Evolutionary conservation across 139 green algal genomes (phyloP), one percentile per base, ranked within the genome.

Genomic region (Tetradesmus lagerheimii): DNA sequence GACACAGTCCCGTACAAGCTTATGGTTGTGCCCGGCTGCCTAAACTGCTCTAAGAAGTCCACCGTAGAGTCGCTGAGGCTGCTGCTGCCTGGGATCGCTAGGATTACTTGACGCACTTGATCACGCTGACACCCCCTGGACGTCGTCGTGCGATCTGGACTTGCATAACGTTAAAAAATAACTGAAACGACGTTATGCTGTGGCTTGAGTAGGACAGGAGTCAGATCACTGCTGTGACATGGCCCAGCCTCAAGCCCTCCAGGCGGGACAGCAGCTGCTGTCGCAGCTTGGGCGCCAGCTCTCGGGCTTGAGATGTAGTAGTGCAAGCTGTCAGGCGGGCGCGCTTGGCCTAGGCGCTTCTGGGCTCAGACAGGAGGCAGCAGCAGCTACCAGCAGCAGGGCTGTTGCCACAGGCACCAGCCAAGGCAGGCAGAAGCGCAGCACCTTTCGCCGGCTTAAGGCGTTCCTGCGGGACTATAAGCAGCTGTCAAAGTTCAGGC

Each of bases 401-500:
- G 64, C 38, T 64, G 14, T 89, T 1, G 67, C 41, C 25, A 43
- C 85, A 57, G 39, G 29, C 39, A 43, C 77, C 15, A 35, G 38
- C 23, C 27, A 16, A 11, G 31, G 15, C 34, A 39, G 35, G 75
- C 38, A 20, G 47, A 31, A 50, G 0, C 74, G 29, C 39, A 90
- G 57, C 41, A 18, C 57, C 2, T 47, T 87, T 27, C 57, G 87
- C 16, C 38, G 89, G 43, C 12, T 92, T 0, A 79, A 88, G 34
- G 83, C 83, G 1, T 85, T 96, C 14, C 34, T 96, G 20, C 87
- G 92, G 0, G 89, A 98, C 85, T 97, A 96, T 88, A 97, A 98
- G 87, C 95, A 98, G 91, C 95, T 99, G 4, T 96, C 93, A 47
- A 99, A 99, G 93, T 91, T 95, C 80, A 94, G 93, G 53, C 96